phyloP scores from a whole-genome alignment of 2,329 filamentous ascomycete genomes.

The Ceratocystis destructans region DNA sequence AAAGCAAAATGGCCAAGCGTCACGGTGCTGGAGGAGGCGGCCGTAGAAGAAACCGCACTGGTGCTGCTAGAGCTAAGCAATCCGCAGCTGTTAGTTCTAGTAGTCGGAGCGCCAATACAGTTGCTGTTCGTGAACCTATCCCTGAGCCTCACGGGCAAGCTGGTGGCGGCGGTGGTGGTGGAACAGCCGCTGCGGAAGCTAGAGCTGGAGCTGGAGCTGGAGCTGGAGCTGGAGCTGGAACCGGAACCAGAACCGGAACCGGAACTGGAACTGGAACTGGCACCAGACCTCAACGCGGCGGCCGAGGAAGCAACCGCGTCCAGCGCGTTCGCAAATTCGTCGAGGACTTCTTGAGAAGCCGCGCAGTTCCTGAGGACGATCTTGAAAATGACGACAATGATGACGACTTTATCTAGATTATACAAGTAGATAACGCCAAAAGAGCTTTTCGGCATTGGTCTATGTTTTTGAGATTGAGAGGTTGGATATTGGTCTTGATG shows the following conservation, averaged over 20 bases:
- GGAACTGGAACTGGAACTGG: too few species aligned
- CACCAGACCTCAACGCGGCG: not conserved
- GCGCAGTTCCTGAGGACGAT: conserved; percentile 12
- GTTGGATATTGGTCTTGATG: not conserved
- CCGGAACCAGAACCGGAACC: too few species aligned
- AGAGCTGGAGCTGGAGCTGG: too few species aligned
- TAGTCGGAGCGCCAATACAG: conserved; percentile 1
- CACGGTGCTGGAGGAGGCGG: not conserved
- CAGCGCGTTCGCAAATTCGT: conserved; percentile 14
- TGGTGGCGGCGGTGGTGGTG: too few species aligned
- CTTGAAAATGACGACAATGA: conserved; percentile 15
- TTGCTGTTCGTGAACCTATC: not conserved
- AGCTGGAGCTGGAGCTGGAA: too few species aligned
- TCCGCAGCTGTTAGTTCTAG: not conserved
- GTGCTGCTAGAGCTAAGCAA: not conserved
- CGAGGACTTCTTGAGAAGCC: conserved; percentile 12
- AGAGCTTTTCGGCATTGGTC: too few species aligned
- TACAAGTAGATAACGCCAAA: not conserved
- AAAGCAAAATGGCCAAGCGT: conserved; percentile 3
- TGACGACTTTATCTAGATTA: not conserved
- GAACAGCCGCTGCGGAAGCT: too few species aligned
- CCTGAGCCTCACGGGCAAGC: not conserved
- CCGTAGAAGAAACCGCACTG: not conserved
- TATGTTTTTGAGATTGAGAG: not conserved
- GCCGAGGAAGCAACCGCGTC: conserved; percentile 9